Evolutionary conservation across 306 rosid species (phyloP), one percentile per base, ranked within the genome.

Genomic region (Trichosanthes truncata): DNA sequence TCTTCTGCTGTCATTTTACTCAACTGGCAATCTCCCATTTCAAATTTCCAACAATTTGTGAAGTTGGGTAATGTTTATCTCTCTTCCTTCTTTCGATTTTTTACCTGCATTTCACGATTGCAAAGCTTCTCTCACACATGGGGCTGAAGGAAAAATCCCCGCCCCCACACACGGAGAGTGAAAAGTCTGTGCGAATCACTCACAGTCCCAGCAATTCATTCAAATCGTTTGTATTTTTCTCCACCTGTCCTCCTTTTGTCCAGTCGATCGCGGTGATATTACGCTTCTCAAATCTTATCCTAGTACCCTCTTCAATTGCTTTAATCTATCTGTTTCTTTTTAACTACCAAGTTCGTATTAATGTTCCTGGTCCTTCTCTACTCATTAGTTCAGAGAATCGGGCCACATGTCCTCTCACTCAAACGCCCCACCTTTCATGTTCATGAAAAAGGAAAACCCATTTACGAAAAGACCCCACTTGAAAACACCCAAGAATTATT

Each of bases 361-460:
- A 40, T 43, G 76, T 13, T 71, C 55, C 3, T 2, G 20, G 20
- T 40, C 18, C 52, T 68, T 38, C 4, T 51, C 4, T 3, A 63
- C 51, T 33, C 18, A 21, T 41, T n/a, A 68, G 52, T 41, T 41
- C 53, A 68, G 33, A 4, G 26, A 17, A 51, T 29, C 62, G 55
- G 77, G 15, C 60, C 77, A 49, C 77, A 9, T 9, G 41, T 48
- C 43, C 77, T 72, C 40, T 46, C 77, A 13, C 14, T 46, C 57
- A 72, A 38, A 46, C 60, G 59, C 40, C 77, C 77, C 77, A 26
- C 77, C 59, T 25, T 73, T 73, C 55, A 26, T 46, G 60, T 46
- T 73, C 77, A 26, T 18, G 60, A 25, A 73, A 48, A 73, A 48
- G 59, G 77, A 73, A 46, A 10, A 48, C 60, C 55, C 76, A 29